Conservation (phyloP, 1,284 basidiomycete species). For the Malassezia cuniculi region DNA sequence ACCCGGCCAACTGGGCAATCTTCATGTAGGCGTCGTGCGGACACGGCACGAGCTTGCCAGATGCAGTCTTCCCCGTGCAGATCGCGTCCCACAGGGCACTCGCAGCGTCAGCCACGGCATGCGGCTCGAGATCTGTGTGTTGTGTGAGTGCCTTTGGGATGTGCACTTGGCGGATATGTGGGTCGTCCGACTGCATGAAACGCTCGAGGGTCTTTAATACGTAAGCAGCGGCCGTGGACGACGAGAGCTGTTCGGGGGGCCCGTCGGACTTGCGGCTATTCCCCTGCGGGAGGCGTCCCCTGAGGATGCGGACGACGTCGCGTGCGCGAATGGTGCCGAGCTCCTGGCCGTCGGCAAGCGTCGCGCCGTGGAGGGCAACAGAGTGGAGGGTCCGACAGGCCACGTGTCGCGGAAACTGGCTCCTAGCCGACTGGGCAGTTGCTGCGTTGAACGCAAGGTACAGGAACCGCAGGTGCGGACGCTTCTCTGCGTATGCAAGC, state of each 20-base stretch:
- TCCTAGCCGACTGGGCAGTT: slow-evolving; percentile 24
- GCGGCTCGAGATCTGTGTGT: slow-evolving; percentile 23
- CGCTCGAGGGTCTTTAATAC: slow-evolving; percentile 27
- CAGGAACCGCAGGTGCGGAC: slow-evolving; percentile 25
- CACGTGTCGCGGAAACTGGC: slow-evolving; percentile 27
- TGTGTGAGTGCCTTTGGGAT: slow-evolving; percentile 22
- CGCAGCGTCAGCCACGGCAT: slow-evolving; percentile 18
- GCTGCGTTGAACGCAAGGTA: slow-evolving; percentile 38
- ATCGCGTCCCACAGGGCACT: slow-evolving; percentile 29
- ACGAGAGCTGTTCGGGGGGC: slow-evolving; percentile 15
- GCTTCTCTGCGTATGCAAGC: slow-evolving; percentile 23
- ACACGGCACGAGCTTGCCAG: slow-evolving; percentile 20
- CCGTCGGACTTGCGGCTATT: slow-evolving; percentile 4
- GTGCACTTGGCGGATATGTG: slow-evolving; percentile 17
- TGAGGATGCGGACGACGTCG: slow-evolving; percentile 24
- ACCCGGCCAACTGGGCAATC: slow-evolving; percentile 26
- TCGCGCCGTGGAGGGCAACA: slow-evolving; percentile 24
- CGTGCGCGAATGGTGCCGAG: slow-evolving; percentile 25
- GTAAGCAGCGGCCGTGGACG: slow-evolving; percentile 31
- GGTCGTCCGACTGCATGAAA: slow-evolving; percentile 31
- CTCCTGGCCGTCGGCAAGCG: slow-evolving; percentile 19
- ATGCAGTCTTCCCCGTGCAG: slow-evolving; percentile 14
- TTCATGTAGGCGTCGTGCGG: slow-evolving; percentile 41
- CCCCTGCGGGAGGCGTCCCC: slow-evolving; percentile 22
- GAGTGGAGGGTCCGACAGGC: slow-evolving; percentile 38